phyloP scores from a whole-genome alignment of 2,329 filamentous ascomycete species.

The Colletotrichum melonis region DNA sequence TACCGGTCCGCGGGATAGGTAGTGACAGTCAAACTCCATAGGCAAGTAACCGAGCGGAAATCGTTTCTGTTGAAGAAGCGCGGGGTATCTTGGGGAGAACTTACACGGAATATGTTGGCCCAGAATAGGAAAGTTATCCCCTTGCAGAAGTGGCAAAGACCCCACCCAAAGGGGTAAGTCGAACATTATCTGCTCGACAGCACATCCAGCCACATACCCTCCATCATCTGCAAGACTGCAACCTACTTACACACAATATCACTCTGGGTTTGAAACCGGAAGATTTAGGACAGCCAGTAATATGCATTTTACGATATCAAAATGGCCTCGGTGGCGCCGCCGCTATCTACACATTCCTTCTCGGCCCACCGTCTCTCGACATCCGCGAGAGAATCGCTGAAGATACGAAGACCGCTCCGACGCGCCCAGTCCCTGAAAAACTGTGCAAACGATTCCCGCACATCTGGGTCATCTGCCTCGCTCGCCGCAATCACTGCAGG shows the following conservation, averaged over 20 bases:
- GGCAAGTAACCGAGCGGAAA: not conserved
- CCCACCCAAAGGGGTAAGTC: not conserved
- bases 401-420: slow-evolving; percentile 46
- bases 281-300: not conserved
- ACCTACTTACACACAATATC: not conserved
- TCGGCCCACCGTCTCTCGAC: slow-evolving; percentile 45
- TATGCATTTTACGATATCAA: not conserved
- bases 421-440: slow-evolving; percentile 46
- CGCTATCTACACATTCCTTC: slow-evolving; percentile 29
- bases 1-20: not conserved
- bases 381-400: slow-evolving; percentile 41
- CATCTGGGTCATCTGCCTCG: slow-evolving; percentile 45
- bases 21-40: not conserved
- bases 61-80: not conserved
- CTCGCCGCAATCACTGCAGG: slow-evolving; percentile 52
- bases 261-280: not conserved
- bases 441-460: slow-evolving; percentile 44
- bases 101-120: not conserved
- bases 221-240: not conserved
- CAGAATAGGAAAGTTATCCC: not conserved
- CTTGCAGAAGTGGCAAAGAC: not conserved
- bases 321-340: not conserved
- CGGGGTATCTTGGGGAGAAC: not conserved
- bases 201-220: not conserved
- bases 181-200: not conserved